Evolutionary conservation across 768 basidiomycete species (phyloP), one percentile per base, ranked within the genome.

Genomic region (Pholiota conissans): DNA sequence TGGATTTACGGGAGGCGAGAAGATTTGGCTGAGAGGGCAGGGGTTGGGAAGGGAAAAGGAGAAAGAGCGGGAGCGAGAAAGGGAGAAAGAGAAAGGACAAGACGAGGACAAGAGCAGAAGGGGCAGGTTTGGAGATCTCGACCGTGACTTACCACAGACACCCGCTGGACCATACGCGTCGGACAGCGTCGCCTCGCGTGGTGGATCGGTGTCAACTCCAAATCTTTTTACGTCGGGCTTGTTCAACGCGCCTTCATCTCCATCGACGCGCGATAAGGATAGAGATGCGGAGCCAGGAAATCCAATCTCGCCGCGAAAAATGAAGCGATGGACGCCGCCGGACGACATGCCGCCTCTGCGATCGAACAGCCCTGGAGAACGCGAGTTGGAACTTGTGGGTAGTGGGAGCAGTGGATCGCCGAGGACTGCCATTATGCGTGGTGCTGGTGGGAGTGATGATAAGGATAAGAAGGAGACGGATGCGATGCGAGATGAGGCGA

Each of bases 181-280:
- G 10, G 48, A 37, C 13, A 56, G 55, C 32, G 47, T 49, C n/a
- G 55, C 48, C 14, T 56, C 9, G 76, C 61, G 80, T 18, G 74
- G 77, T 42, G 81, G 80, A 0, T 77, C 82, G 24, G 79, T 84
- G 16, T 89, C 87, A 2, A 84, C 87, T 1, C 87, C 87, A 11
- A 85, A 90, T 69, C 71, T 89, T 49, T 57, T 67, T 2, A 26
- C 50, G 35, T 64, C 62, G 27, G 52, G 68, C 37, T 72, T 80
- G 2, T 65, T 73, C 77, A 78, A 29, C 75, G 79, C 10, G 67
- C 70, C 11, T 66, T 75, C 11, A 62, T 40, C 39, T 5, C 39
- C 30, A 6, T 32, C 39, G n/a, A n/a, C 20, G 39, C 39, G 20
- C 14, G 39, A 40, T 8, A 18, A 18, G 39, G 39, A 20, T n/a